Percentiles rank a stretch among this genome's conserved stretches.
These are phyloP conservation scores for Lathyrus tuberosus DNA, from an alignment of 306 rosid species.

Conservation along the genomic window DNA sequence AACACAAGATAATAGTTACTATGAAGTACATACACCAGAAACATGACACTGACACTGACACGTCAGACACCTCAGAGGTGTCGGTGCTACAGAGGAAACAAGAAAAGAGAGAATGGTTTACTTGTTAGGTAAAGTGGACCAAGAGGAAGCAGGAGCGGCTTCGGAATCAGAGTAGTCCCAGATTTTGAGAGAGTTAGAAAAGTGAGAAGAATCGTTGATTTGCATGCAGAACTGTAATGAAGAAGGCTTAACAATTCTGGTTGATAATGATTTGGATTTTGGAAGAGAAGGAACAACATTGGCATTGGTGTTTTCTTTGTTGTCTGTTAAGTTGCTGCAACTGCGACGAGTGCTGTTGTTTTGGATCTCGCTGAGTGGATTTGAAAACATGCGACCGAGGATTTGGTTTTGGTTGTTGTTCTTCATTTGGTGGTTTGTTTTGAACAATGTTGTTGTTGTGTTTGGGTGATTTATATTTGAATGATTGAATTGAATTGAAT, in stretches of 20 bases:
- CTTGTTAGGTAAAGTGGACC: slow-evolving; percentile 91
- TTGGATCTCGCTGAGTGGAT: slow-evolving; percentile 49
- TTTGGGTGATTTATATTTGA: background rate
- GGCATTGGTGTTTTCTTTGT: slow-evolving; percentile 54
- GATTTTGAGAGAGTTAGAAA: slow-evolving; percentile 66
- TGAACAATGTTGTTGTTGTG: background rate
- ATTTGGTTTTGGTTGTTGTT: background rate
- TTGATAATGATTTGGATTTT: slow-evolving; percentile 61
- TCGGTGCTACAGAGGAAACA: too few relatives aligned
- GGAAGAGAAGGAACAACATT: slow-evolving; percentile 48
- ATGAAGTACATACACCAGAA: too few relatives aligned
- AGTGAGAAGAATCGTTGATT: slow-evolving; percentile 53
- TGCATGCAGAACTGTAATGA: slow-evolving; percentile 87
- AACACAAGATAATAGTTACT: background rate
- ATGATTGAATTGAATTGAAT: background rate
- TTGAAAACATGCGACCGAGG: slow-evolving; percentile 36
- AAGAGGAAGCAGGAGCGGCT: slow-evolving; percentile 94
- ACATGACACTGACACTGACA: too few relatives aligned
- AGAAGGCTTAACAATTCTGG: slow-evolving; percentile 58
- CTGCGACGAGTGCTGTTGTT: slow-evolving; percentile 53
- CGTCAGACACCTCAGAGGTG: too few relatives aligned
- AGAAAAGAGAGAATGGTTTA: background rate
- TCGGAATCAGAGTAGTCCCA: slow-evolving; percentile 95
- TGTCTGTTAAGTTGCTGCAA: slow-evolving; percentile 46
- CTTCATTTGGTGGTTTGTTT: background rate